Evolutionary conservation across 2,329 filamentous ascomycete genomes (phyloP).

Genomic region (Phialophora tarda): DNA sequence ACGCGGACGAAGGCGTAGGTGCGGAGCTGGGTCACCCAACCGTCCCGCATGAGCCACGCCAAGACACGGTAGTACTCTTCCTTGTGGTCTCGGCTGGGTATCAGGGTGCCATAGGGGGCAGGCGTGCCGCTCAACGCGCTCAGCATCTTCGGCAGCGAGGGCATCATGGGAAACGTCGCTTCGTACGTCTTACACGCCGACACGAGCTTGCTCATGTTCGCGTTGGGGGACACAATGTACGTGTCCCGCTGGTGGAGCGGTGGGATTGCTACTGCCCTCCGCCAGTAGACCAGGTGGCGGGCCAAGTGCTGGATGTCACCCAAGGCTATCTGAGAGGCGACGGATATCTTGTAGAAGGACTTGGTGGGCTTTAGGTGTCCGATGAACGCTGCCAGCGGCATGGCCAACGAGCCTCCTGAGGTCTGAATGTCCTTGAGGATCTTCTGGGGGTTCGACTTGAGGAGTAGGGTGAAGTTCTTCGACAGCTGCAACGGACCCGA

Average conservation of each 20-base stretch:
- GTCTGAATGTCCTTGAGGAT: slow-evolving; percentile 72
- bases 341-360: slow-evolving; percentile 73
- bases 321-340: slow-evolving; percentile 68
- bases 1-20: slow-evolving; percentile 90
- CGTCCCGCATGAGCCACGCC: slow-evolving; percentile 88
- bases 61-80: slow-evolving; percentile 87
- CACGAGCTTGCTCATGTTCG: slow-evolving; percentile 73
- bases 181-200: slow-evolving; percentile 74
- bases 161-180: slow-evolving; percentile 79
- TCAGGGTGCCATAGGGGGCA: slow-evolving; percentile 79
- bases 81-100: slow-evolving; percentile 85
- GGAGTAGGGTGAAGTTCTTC: slow-evolving; percentile 83
- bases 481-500: slow-evolving; percentile 68
- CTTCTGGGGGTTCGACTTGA: slow-evolving; percentile 81
- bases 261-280: slow-evolving; percentile 86
- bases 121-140: slow-evolving; percentile 79
- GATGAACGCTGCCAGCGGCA: slow-evolving; percentile 76
- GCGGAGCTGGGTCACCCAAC: slow-evolving; percentile 91
- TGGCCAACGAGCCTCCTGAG: slow-evolving; percentile 75
- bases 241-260: slow-evolving; percentile 87
- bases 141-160: slow-evolving; percentile 84
- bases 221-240: slow-evolving; percentile 91
- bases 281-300: slow-evolving; percentile 94
- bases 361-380: slow-evolving; percentile 65
- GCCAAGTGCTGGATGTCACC: slow-evolving; percentile 85